phyloP scores from a whole-genome alignment of 2,329 filamentous ascomycete species.

The Pseudogymnoascus sp. region DNA sequence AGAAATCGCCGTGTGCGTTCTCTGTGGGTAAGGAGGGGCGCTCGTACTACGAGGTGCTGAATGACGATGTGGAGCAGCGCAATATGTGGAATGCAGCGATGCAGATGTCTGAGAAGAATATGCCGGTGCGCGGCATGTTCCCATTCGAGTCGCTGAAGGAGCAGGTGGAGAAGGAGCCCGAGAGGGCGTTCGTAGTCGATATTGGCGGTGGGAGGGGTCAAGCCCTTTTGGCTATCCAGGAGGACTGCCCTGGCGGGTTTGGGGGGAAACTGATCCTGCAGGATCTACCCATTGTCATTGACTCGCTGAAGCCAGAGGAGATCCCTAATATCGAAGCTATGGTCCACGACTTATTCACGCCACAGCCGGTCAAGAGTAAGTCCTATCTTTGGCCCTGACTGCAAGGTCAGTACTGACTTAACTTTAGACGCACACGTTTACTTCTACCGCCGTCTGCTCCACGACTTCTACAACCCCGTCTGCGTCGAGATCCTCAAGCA shows the following conservation, averaged over 20 bases:
- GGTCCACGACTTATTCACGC: constrained; percentile 24
- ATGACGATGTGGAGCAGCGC: constrained; percentile 11
- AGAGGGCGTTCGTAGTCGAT: constrained; percentile 17
- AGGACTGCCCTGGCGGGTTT: constrained; percentile 13
- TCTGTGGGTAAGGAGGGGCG: constrained; percentile 17
- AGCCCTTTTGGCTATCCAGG: constrained; percentile 13
- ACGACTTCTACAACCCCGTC: constrained; percentile 22
- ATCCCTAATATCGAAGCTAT: constrained; percentile 24
- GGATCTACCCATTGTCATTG: constrained; percentile 23
- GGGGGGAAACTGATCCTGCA: constrained; percentile 23
- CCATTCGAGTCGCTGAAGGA: constrained; percentile 15
- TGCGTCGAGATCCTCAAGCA: constrained; percentile 23
- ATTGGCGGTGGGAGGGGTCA: constrained; percentile 19
- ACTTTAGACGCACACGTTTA: constrained; percentile 24
- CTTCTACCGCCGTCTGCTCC: constrained; percentile 22
- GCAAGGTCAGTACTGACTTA: background rate
- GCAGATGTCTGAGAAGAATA: constrained; percentile 14
- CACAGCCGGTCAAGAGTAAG: constrained; percentile 24
- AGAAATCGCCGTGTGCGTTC: constrained; percentile 17
- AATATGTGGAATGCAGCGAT: constrained; percentile 19
- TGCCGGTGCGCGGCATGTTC: constrained; percentile 19
- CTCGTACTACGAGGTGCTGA: constrained; percentile 20
- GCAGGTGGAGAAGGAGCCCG: constrained; percentile 9
- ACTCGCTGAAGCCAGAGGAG: constrained; percentile 16
- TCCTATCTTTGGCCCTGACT: background rate